These are phyloP conservation scores for Xylariomycetidae sp. DNA, from an alignment of 2,329 filamentous ascomycete genomes.

Conservation along the genomic window DNA sequence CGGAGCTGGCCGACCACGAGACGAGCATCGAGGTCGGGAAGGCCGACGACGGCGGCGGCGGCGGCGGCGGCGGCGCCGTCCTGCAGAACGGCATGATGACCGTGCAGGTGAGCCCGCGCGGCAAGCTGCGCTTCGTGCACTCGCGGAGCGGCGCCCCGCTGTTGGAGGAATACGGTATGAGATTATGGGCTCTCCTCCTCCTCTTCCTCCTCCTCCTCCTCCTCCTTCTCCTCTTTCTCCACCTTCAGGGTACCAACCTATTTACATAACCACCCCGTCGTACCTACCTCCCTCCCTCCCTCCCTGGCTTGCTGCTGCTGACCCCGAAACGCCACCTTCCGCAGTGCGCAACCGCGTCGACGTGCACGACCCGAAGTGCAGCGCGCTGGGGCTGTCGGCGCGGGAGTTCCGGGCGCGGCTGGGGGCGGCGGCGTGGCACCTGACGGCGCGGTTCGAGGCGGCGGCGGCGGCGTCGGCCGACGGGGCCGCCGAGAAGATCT, in stretches of 20 bases:
- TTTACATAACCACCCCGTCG: no score
- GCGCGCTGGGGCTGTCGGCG: constrained; percentile 48
- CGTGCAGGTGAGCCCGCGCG: constrained; percentile 33
- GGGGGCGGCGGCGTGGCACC: constrained; percentile 46
- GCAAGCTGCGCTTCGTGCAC: constrained; percentile 34
- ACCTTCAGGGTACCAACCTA: no score
- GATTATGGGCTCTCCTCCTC: no score
- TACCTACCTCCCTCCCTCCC: no score
- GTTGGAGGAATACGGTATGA: constrained; percentile 51
- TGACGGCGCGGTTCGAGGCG: constrained; percentile 53
- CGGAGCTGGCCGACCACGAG: constrained; percentile 9
- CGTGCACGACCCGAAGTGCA: constrained; percentile 50
- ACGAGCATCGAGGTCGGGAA: constrained; percentile 26
- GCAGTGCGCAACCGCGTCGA: constrained; percentile 44
- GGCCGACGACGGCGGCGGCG: constrained; percentile 38
- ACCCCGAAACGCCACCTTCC: no score
- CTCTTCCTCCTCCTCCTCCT: no score
- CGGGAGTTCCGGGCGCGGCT: constrained; percentile 51
- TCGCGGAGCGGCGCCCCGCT: constrained; percentile 24
- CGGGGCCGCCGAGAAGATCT: constrained; percentile 54
- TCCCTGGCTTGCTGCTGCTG: no score
- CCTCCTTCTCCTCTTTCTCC: no score
- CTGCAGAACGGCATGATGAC: constrained; percentile 42
- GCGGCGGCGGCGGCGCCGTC: constrained; percentile 28
- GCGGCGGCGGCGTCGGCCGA: no score